Evolutionary conservation across 108 stramenopile species (phyloP).

Genomic region (Conticribra weissflogii): DNA sequence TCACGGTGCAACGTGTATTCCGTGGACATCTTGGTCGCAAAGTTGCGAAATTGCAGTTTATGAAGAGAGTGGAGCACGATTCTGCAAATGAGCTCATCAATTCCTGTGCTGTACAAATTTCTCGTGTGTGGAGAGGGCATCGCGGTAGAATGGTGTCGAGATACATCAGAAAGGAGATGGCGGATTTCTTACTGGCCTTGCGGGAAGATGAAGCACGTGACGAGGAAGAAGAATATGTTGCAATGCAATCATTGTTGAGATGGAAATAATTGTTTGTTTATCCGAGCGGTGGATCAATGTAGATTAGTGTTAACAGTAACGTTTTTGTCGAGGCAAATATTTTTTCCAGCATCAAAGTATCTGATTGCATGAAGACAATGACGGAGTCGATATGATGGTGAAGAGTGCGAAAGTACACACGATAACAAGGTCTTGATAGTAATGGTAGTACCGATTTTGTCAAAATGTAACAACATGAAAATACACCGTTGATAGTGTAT

Average conservation of each 20-base stretch:
- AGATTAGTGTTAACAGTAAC: too few relatives aligned
- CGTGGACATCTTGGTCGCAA: slow-evolving; percentile 40
- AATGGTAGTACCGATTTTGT: too few relatives aligned
- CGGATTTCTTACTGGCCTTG: slow-evolving; percentile 27
- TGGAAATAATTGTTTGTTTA: too few relatives aligned
- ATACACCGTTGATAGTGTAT: too few relatives aligned
- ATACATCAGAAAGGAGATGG: slow-evolving; percentile 37
- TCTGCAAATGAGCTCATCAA: slow-evolving; percentile 12
- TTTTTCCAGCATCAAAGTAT: too few relatives aligned
- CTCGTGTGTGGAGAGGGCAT: slow-evolving; percentile 40
- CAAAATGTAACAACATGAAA: too few relatives aligned
- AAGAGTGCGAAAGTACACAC: too few relatives aligned
- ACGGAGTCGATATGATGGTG: too few relatives aligned
- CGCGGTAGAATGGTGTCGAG: slow-evolving; percentile 37
- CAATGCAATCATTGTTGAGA: not conserved
- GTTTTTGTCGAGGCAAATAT: too few relatives aligned
- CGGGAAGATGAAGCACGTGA: slow-evolving; percentile 33
- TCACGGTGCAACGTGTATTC: slow-evolving; percentile 28
- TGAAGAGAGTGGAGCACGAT: slow-evolving; percentile 1
- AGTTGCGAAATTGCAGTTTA: not conserved
- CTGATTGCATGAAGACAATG: too few relatives aligned
- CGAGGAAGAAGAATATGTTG: slow-evolving; percentile 26
- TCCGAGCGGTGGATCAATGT: too few relatives aligned
- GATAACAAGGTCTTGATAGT: too few relatives aligned
- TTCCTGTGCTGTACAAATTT: slow-evolving; percentile 34